A percentile compares a stretch with the other conserved stretches of the same genome.
Evolutionary conservation across 2,329 filamentous ascomycete genomes (phyloP).

Genomic region (Aspergillus ochraceoroseus): DNA sequence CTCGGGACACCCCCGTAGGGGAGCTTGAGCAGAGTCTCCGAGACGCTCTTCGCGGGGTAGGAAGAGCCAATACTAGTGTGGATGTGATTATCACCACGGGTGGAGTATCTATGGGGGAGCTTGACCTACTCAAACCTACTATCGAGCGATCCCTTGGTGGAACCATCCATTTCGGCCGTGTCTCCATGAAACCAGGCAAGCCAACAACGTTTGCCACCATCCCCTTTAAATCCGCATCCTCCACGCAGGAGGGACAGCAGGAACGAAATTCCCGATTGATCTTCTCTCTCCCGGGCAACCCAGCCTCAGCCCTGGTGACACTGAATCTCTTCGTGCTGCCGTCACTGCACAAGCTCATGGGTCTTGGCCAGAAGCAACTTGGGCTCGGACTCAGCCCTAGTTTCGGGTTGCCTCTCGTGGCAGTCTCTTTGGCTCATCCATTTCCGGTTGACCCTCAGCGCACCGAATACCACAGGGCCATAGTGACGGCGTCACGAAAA

Average conservation of each 20-base stretch:
- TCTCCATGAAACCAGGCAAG: constrained; percentile 97
- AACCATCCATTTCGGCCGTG: constrained; percentile 91
- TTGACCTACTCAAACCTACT: constrained; percentile 93
- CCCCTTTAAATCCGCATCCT: constrained; percentile 51
- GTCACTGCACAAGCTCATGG: constrained; percentile 70
- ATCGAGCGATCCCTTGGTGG: constrained; percentile 86
- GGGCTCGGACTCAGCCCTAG: constrained; percentile 47
- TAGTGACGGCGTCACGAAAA: constrained; percentile 57
- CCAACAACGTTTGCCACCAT: constrained; percentile 95
- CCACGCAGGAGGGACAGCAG: constrained; percentile 45
- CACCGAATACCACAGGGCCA: constrained; percentile 84
- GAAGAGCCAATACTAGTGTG: constrained; percentile 46
- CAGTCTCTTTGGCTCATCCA: constrained; percentile 66
- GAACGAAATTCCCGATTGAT: constrained; percentile 63
- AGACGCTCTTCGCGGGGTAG: constrained; percentile 58
- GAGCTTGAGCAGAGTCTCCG: constrained; percentile 73
- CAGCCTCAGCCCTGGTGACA: constrained; percentile 85
- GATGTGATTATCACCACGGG: constrained; percentile 89
- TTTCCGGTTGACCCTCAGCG: constrained; percentile 69
- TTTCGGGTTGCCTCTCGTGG: constrained; percentile 65
- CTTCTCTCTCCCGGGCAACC: constrained; percentile 90
- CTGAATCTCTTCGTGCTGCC: constrained; percentile 93
- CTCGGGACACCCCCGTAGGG: constrained; percentile 52
- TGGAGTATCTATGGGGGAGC: constrained; percentile 95
- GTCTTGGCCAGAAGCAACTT: constrained; percentile 45